Conservation (phyloP, 1,284 basidiomycete species). For the Macrocystidia cucumis region DNA sequence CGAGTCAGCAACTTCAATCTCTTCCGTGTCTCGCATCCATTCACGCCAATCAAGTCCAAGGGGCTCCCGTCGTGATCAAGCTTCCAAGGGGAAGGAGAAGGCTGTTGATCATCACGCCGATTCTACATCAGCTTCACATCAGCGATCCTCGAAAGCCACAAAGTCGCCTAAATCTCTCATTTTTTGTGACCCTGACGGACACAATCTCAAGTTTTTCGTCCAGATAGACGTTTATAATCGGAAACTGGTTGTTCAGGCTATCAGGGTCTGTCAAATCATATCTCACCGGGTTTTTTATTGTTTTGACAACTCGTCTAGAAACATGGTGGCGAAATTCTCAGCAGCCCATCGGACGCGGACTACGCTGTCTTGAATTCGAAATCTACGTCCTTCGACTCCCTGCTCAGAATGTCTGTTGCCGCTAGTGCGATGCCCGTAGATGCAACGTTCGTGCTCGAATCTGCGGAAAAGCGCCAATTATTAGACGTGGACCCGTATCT, state of each 20-base stretch:
- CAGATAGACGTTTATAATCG: conserved; percentile 48
- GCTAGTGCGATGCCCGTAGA: conserved; percentile 35
- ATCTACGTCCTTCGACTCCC: conserved; percentile 38
- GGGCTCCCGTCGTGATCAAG: too few species aligned
- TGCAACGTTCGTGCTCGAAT: conserved; percentile 49
- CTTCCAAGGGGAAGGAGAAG: too few species aligned
- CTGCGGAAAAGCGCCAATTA: conserved; percentile 33
- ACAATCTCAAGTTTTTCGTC: conserved; percentile 43
- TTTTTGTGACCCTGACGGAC: conserved; percentile 25
- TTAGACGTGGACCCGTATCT: conserved; percentile 35
- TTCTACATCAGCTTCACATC: conserved; percentile 3
- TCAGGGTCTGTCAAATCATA: conserved; percentile 38
- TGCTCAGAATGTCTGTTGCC: conserved; percentile 29
- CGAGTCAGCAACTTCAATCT: too few species aligned
- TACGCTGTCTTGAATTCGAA: conserved; percentile 47
- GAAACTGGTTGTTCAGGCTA: conserved; percentile 32
- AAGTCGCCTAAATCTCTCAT: conserved; percentile 10
- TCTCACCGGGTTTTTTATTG: background rate
- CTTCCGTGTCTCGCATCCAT: too few species aligned
- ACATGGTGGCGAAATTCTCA: conserved; percentile 51
- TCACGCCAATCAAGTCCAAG: too few species aligned
- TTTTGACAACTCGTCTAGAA: conserved; percentile 29
- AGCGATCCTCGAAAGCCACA: too few species aligned
- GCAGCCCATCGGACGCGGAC: conserved; percentile 43
- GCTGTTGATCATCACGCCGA: too few species aligned